Base-by-base conservation (phyloP, 129 eudicot genomes). In the Glebionis coronaria region DNA sequence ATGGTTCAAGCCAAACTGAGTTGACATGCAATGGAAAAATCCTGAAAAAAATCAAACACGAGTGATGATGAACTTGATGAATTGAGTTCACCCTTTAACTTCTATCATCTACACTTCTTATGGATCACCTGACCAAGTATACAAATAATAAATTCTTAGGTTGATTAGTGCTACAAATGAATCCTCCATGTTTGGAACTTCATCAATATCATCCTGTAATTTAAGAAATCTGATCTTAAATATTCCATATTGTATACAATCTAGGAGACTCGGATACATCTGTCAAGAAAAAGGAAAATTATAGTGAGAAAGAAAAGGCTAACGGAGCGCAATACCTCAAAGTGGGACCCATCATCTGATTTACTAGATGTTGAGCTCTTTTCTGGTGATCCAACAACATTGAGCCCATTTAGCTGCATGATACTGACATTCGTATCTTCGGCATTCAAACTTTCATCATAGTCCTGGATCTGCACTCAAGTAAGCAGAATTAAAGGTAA, bases 51-150 rank as follows among this genome's bases (percentile, higher is more conserved):
- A 79, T 93, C 96, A 58, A 81, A 93, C 56, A 88, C 88, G 2
- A 93, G 96, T 8, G 98, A 93, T 31, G 95, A 93, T 67, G 98
- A 93, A 57, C 87, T 93, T 56, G 96, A 88, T n/a, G 88, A 86
- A 61, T 21, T 93, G 76, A 80, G 82, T 79, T 82, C 95, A 10
- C 95, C 95, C 97, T 12, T 72, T 90, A 54, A 74, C 70, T 44
- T 65, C 86, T 25, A 73, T 84, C 67, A 56, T 85, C 12, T 78
- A 74, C 20, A 69, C 50, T n/a, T n/a, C n/a, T n/a, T n/a, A n/a
- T n/a, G n/a, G n/a, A n/a, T n/a, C n/a, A n/a, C n/a, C n/a, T n/a
- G n/a, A n/a, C n/a, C n/a, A n/a, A n/a, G n/a, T n/a, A n/a, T n/a
- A n/a, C n/a, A n/a, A n/a, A n/a, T n/a, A n/a, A n/a, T n/a, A n/a